phyloP scores from a whole-genome alignment of 2,329 filamentous ascomycete species.

The Aspergillus sojae region DNA sequence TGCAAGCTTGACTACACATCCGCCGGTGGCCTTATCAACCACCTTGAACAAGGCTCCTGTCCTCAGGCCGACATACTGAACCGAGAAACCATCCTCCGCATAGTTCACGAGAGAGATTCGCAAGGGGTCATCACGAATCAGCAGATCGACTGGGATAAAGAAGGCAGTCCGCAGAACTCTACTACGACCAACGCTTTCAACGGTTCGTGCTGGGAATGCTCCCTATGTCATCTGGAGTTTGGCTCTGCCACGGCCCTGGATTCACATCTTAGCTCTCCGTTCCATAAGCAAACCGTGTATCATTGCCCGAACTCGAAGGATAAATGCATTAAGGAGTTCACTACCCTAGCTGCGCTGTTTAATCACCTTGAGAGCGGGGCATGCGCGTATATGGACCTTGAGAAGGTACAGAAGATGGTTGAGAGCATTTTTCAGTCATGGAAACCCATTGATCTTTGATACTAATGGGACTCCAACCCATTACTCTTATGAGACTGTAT shows the following conservation, averaged over 20 bases:
- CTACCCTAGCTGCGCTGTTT: conserved; percentile 44
- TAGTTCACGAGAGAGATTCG: conserved; percentile 52
- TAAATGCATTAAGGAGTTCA: conserved; percentile 41
- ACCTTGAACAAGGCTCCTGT: conserved; percentile 61
- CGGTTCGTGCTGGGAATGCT: conserved; percentile 53
- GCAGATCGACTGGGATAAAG: conserved; percentile 50
- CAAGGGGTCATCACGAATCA: conserved; percentile 55
- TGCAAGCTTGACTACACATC: conserved; percentile 52
- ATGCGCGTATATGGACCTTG: conserved; percentile 45
- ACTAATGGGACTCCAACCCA: too few relatives aligned
- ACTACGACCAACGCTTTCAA: conserved; percentile 52
- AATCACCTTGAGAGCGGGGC: conserved; percentile 51
- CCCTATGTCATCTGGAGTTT: conserved; percentile 56
- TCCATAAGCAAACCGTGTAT: conserved; percentile 53
- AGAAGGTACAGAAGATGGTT: conserved; percentile 38
- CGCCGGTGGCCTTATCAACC: conserved; percentile 58
- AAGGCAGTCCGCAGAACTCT: conserved; percentile 32
- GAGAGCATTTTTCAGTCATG: conserved; percentile 17
- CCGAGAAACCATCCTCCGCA: conserved; percentile 51
- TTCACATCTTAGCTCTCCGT: conserved; percentile 57
- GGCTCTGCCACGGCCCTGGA: conserved; percentile 41
- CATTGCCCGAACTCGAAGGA: conserved; percentile 44
- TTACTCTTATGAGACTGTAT: not conserved
- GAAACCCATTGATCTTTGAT: conserved; percentile 19
- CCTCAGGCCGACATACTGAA: conserved; percentile 48